Percentiles rank a stretch among this genome's conserved stretches.
Evolutionary conservation across 306 rosid genomes (phyloP).

Genomic region (Lathyrus aphaca): DNA sequence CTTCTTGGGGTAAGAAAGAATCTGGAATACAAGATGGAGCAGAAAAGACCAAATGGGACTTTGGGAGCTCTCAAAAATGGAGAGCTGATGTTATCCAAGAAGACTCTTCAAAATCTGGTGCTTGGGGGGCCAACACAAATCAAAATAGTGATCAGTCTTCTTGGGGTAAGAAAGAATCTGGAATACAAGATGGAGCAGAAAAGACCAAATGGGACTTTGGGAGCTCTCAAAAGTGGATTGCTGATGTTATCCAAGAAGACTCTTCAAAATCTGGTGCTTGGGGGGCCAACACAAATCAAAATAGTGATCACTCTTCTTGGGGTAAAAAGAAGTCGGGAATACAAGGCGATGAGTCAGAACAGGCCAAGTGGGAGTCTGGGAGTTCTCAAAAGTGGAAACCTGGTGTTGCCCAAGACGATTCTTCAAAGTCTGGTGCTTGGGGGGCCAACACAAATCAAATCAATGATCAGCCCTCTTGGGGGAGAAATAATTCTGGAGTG

Average conservation of each 20-base stretch:
- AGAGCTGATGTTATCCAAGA: conserved; percentile 23
- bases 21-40: background rate
- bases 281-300: conserved; percentile 7
- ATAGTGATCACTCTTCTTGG: background rate
- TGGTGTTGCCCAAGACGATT: background rate
- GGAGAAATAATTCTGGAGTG: conserved; percentile 21
- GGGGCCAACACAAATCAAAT: background rate
- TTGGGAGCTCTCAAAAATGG: conserved; percentile 10
- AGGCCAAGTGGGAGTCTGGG: conserved; percentile 23
- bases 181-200: background rate
- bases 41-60: conserved; percentile 2
- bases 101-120: conserved; percentile 14
- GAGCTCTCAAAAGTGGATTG: conserved; percentile 11
- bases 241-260: conserved; percentile 24
- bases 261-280: conserved; percentile 11
- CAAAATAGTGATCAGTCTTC: conserved; percentile 1
- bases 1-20: background rate
- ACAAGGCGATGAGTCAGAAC: background rate
- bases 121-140: conserved; percentile 8
- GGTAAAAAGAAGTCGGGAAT: background rate
- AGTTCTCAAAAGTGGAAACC: background rate
- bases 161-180: background rate
- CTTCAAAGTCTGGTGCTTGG: conserved; percentile 21
- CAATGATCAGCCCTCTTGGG: background rate
- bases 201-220: conserved; percentile 8